A percentile compares a stretch with the other conserved stretches of the same genome.
Conservation (phyloP, 305 asterid species). For the Fraxinus sp. region DNA sequence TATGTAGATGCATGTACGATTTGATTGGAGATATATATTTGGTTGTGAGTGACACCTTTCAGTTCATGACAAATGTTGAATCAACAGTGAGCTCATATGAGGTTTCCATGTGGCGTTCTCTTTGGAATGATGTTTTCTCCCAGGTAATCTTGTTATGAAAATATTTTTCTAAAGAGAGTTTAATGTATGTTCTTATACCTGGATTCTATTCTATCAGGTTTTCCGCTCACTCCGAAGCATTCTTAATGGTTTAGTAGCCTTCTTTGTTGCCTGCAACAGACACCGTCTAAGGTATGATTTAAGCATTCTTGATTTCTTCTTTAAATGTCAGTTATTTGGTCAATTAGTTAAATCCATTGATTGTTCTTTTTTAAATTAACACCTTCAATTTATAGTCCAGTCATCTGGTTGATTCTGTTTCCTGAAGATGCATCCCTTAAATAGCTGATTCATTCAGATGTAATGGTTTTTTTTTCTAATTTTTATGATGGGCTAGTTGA, state of each 20-base stretch:
- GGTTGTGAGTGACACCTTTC: slow-evolving; percentile 57
- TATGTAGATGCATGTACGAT: slow-evolving; percentile 40
- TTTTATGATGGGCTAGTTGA: neutral
- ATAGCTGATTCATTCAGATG: neutral
- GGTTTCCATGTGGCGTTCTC: slow-evolving; percentile 83
- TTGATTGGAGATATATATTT: slow-evolving; percentile 51
- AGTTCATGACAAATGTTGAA: slow-evolving; percentile 59
- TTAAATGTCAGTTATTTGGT: neutral
- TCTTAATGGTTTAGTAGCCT: slow-evolving; percentile 81
- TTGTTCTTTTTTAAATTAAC: neutral
- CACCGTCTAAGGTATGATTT: slow-evolving; percentile 78
- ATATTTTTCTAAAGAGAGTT: slow-evolving; percentile 11
- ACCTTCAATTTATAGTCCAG: neutral
- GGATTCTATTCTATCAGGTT: slow-evolving; percentile 44
- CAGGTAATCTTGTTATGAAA: slow-evolving; percentile 47
- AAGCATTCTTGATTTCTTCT: neutral
- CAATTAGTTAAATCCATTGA: neutral
- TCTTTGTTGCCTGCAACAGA: slow-evolving; percentile 80
- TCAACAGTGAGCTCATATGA: slow-evolving; percentile 68
- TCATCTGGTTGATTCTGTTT: neutral
- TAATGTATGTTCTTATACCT: slow-evolving; percentile 12
- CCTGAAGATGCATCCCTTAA: neutral
- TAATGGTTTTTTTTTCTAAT: neutral
- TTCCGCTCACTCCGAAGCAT: slow-evolving; percentile 90
- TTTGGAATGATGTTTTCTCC: slow-evolving; percentile 95